phyloP scores from a whole-genome alignment of 2,329 filamentous ascomycete genomes.

The Trichoderma afroharzianum region DNA sequence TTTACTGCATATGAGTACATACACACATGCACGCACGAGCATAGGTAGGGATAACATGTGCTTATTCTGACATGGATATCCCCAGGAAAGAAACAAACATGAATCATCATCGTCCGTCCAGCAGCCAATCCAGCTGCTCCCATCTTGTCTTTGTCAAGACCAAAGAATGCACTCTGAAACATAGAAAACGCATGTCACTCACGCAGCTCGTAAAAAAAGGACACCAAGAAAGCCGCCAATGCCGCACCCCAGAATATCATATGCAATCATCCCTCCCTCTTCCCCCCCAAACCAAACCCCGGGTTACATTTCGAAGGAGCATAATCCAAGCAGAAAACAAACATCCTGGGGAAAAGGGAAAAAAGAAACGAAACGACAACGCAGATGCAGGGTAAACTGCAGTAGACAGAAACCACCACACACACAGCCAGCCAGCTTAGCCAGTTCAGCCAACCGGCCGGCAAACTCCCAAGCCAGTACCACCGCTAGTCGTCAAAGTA shows the following conservation, averaged over 20 bases:
- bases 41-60: neutral
- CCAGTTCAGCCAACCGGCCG: neutral
- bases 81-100: neutral
- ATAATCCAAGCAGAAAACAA: neutral
- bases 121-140: neutral
- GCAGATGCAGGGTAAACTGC: neutral
- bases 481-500: neutral
- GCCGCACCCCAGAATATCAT: conserved; percentile 4
- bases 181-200: neutral
- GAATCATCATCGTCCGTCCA: neutral
- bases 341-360: neutral
- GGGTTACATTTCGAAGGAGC: neutral
- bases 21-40: neutral
- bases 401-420: neutral
- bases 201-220: neutral
- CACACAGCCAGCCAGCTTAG: too few relatives aligned
- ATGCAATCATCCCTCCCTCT: neutral
- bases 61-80: neutral
- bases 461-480: neutral
- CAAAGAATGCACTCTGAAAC: neutral
- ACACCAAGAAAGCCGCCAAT: neutral
- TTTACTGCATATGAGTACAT: neutral
- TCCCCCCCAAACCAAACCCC: neutral
- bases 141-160: neutral
- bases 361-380: neutral